These are phyloP conservation scores for Przewalskia tangutica DNA, from an alignment of 257 asterid genomes.

Conservation along the genomic window DNA sequence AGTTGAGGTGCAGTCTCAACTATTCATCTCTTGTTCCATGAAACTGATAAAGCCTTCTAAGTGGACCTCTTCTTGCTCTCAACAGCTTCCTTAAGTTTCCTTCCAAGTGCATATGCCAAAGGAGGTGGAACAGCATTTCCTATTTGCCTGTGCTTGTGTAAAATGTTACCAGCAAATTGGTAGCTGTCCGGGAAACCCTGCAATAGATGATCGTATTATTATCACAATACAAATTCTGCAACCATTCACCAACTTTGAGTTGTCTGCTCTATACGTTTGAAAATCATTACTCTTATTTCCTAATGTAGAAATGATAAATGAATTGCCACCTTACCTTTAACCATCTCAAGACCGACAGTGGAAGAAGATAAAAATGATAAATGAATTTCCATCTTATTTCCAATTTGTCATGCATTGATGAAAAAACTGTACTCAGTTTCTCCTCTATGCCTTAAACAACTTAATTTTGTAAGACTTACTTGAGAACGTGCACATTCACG, in stretches of 20 bases:
- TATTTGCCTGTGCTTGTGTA: constrained; percentile 79
- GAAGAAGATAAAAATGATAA: background rate
- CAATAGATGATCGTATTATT: background rate
- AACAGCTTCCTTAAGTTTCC: constrained; percentile 73
- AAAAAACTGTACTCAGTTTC: background rate
- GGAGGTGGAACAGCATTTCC: constrained; percentile 99
- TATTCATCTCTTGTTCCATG: background rate
- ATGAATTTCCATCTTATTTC: no score
- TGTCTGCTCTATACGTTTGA: background rate
- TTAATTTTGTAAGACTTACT: constrained; percentile 29
- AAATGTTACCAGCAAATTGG: constrained; percentile 50
- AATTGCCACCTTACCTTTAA: background rate
- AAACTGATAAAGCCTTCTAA: background rate
- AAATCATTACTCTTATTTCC: background rate
- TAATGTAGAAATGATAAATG: background rate
- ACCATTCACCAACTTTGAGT: background rate
- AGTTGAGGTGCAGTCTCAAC: background rate
- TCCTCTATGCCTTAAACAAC: background rate
- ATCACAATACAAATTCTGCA: background rate
- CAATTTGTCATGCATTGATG: background rate
- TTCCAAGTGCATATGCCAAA: constrained; percentile 76
- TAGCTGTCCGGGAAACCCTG: constrained; percentile 87
- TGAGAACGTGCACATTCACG: constrained; percentile 99
- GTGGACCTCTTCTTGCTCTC: constrained; percentile 24
- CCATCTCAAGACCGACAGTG: background rate